Conservation (phyloP, 2,329 filamentous ascomycete species). For the Aciculosporium take region DNA sequence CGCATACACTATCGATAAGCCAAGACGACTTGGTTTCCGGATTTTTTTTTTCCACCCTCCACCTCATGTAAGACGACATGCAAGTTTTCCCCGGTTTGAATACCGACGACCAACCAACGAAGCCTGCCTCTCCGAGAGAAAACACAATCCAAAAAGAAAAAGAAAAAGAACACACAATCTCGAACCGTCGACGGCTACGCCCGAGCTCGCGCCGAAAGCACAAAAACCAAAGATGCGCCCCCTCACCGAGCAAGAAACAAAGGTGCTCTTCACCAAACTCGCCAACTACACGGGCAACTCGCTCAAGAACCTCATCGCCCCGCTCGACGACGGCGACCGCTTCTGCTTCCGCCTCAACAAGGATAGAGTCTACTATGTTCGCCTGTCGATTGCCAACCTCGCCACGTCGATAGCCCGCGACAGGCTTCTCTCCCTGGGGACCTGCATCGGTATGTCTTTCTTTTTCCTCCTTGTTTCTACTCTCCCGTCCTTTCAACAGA, state of each 20-base stretch:
- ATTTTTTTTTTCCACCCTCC: slow-evolving; percentile 2
- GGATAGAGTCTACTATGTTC: slow-evolving; percentile 81
- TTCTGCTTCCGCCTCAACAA: slow-evolving; percentile 77
- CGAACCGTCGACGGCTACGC: no score
- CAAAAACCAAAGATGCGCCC: slow-evolving; percentile 46
- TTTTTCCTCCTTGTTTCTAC: not conserved
- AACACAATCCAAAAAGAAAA: not conserved
- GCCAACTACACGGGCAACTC: slow-evolving; percentile 85
- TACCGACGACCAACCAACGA: no score
- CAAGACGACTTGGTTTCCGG: not conserved
- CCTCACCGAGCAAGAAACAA: slow-evolving; percentile 65
- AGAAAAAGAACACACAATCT: not conserved
- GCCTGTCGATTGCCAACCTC: slow-evolving; percentile 77
- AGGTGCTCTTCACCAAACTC: slow-evolving; percentile 80
- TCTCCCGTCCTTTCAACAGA: no score
- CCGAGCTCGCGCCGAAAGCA: no score
- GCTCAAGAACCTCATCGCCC: slow-evolving; percentile 70
- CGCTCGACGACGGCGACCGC: slow-evolving; percentile 57
- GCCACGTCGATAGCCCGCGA: slow-evolving; percentile 74
- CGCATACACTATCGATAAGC: slow-evolving; percentile 4
- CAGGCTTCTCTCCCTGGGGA: slow-evolving; percentile 74
- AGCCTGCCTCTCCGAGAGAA: no score
- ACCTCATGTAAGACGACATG: no score
- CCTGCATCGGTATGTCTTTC: slow-evolving; percentile 48
- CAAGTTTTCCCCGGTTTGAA: no score